Base-by-base conservation (phyloP, 2,329 filamentous ascomycete genomes). In the Arthroderma sp. region DNA sequence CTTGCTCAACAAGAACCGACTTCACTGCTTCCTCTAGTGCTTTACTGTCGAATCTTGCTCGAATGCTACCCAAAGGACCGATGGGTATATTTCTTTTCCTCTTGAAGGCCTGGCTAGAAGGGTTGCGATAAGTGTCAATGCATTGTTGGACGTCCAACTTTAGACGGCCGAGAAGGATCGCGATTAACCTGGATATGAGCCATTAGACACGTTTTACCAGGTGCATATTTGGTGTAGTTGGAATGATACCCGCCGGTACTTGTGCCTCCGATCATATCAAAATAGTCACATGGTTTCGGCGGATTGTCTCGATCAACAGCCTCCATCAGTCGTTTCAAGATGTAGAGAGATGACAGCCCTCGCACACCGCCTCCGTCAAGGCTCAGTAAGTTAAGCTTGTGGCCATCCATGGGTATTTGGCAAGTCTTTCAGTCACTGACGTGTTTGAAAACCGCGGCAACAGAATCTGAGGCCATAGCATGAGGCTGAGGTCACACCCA, bases 321-420 rank as follows among this genome's bases (percentile, higher is more conserved):
- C n/a, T 94, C 83, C 86, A 95, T 94, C 44, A 94, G 71, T 62
- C 93, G 85, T 68, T 94, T 85, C 30, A 94, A 72, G 56, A 94
- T 87, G 58, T 94, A 86, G 61, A 94, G 81, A 72, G 93, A 89
- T 41, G 86, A 93, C 67, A 93, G 94, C 39, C 88, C 88, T 53
- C 87, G 82, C 45, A 94, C 86, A 49, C 87, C 88, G 58, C 88
- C 88, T 61, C 88, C 88, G 74, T 95, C 88, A 53, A 41, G 28
- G 10, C 49, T 52, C 32, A 50, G 45, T 10, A 44, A 32, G n/a
- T n/a, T n/a, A n/a, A n/a, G n/a, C n/a, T n/a, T n/a, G n/a, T n/a
- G n/a, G n/a, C n/a, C n/a, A n/a, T n/a, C n/a, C n/a, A n/a, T n/a
- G n/a, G n/a, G n/a, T n/a, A n/a, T n/a, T n/a, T n/a, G n/a, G n/a